Base-by-base conservation (phyloP, 1,284 basidiomycete species). In the Puccinia novopanici region DNA sequence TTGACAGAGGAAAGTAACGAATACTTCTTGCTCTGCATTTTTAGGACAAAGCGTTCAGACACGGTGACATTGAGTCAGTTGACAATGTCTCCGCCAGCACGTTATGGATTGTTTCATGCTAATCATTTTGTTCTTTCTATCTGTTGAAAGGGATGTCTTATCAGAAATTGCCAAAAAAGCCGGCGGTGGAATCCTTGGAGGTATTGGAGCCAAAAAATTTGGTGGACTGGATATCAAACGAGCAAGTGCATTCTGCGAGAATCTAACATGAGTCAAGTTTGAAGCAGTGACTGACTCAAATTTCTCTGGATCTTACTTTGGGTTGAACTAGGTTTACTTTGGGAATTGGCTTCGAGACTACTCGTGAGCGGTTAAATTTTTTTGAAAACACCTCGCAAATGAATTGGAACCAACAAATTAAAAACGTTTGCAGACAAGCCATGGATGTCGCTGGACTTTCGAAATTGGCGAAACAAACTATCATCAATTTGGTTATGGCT, bases 131-230 rank as follows among this genome's bases (percentile, higher is more conserved):
- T 52, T 52, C 10, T 50, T n/a, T n/a, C n/a, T n/a, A n/a, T n/a
- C n/a, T n/a, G n/a, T n/a, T n/a, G n/a, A 17, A n/a, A 84, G 82
- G 34, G 83, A 84, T 30, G 82, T 84, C 68, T 82, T 84, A 40
- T 81, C 82, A 12, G 79, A 83, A 22, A 82, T 81, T 82, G 34
- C 79, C 13, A 80, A 80, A 71, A 80, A 80, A 34, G 72, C 79
- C 48, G 79, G 59, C n/a, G 72, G 71, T 19, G 79, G 79, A 57
- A 74, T 80, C 13, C 52, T 81, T 42, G 82, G 82, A 19, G 70
- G 67, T 40, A 57, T 83, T 17, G 80, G 59, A 10, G 65, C 67
- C 9, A 80, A 82, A 57, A 84, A 84, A 79, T 85, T 84, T 57
- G 82, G 82, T 6, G 84, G 84, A 13, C 81, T 85, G 61, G 84